Conservation (phyloP, 306 rosid species). For the Malus asiatica region DNA sequence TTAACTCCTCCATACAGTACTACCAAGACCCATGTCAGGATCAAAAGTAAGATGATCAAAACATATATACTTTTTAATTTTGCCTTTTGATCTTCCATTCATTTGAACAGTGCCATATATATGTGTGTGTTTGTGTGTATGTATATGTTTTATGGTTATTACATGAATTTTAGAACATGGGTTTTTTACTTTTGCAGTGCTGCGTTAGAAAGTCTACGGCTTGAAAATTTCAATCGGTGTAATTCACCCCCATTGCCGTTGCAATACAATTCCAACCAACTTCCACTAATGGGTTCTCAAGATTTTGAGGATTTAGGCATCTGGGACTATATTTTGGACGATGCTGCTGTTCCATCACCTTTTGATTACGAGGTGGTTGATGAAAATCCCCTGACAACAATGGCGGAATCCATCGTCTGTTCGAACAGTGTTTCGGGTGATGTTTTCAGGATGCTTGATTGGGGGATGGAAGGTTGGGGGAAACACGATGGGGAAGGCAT, state of each 20-base stretch:
- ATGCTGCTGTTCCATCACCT: not conserved
- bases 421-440: not conserved
- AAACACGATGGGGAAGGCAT: slow-evolving; percentile 12
- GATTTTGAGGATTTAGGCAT: slow-evolving; percentile 29
- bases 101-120: not conserved
- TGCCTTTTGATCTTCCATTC: not conserved
- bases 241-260: slow-evolving; percentile 2
- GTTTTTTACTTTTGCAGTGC: not conserved
- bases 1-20: slow-evolving; percentile 18
- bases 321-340: slow-evolving; percentile 15
- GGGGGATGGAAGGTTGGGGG: slow-evolving; percentile 5
- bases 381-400: slow-evolving; percentile 17
- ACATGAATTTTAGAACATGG: not conserved
- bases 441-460: slow-evolving; percentile 8
- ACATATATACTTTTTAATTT: not conserved
- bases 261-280: slow-evolving; percentile 9
- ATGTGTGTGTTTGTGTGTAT: not conserved
- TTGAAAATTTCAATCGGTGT: slow-evolving; percentile 13
- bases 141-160: not conserved
- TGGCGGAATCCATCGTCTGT: not conserved
- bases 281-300: slow-evolving; percentile 17
- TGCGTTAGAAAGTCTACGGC: slow-evolving; percentile 18
- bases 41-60: slow-evolving; percentile 26
- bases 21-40: not conserved
- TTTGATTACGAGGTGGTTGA: slow-evolving; percentile 23